Evolutionary conservation across 306 rosid species (phyloP).

Genomic region (Vigna angularis): DNA sequence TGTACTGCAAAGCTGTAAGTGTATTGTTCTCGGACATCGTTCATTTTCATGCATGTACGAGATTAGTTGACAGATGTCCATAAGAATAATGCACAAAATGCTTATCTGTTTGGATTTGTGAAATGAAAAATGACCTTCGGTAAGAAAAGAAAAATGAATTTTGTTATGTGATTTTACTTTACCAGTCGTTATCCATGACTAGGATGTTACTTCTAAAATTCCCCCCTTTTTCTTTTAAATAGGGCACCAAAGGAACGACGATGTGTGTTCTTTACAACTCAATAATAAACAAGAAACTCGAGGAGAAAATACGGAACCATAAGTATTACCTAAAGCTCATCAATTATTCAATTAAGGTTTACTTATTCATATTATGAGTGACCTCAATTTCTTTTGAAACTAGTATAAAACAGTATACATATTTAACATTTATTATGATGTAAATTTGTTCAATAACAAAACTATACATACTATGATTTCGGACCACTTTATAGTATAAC

Average conservation of each 20-base stretch:
- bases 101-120: constrained; percentile 24
- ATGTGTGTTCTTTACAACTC: not conserved
- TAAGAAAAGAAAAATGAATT: not conserved
- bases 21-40: constrained; percentile 40
- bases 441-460: too few species aligned
- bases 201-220: not conserved
- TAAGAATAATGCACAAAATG: constrained; percentile 2
- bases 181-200: not conserved
- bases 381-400: not conserved
- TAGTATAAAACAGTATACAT: not conserved
- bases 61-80: not conserved
- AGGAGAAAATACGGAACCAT: too few species aligned
- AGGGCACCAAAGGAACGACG: not conserved
- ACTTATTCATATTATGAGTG: not conserved
- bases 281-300: not conserved
- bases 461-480: not conserved
- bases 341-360: not conserved
- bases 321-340: too few species aligned
- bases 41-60: constrained; percentile 9
- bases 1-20: constrained; percentile 25
- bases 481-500: too few species aligned
- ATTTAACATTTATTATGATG: not conserved
- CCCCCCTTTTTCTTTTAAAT: too few species aligned
- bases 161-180: not conserved
- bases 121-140: not conserved